Conservation (phyloP, 495 filamentous ascomycete species). For the Polyplosphaeria fusca region DNA sequence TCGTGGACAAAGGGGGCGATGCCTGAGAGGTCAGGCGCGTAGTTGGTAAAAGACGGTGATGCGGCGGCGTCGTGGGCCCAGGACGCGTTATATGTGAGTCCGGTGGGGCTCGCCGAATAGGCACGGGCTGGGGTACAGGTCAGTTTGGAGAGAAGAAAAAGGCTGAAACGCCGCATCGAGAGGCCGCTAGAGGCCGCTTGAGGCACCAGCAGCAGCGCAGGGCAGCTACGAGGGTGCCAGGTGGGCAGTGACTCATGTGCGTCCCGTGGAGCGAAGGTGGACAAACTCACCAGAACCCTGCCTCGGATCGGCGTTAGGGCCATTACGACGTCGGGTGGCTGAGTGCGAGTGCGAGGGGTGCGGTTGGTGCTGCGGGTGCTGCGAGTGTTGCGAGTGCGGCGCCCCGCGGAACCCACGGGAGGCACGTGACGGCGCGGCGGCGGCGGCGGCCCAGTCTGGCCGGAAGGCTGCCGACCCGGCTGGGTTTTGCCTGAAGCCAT, state of each 20-base stretch:
- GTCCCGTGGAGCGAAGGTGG: background rate
- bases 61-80: constrained; percentile 4
- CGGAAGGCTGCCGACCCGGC: too few relatives aligned
- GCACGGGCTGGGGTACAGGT: background rate
- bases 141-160: too few relatives aligned
- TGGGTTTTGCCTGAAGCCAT: background rate
- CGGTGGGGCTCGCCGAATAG: constrained; percentile 5
- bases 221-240: too few relatives aligned
- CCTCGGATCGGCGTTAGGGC: background rate
- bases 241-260: background rate
- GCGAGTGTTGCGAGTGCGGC: too few relatives aligned
- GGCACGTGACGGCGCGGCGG: too few relatives aligned
- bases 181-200: constrained; percentile 1
- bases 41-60: constrained; percentile 1
- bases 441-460: too few relatives aligned
- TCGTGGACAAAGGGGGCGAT: constrained; percentile 29
- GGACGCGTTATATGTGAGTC: constrained; percentile 14
- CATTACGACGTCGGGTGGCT: too few relatives aligned
- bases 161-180: constrained; percentile 24
- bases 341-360: too few relatives aligned
- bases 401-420: background rate
- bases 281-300: background rate
- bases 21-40: constrained; percentile 21
- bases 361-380: too few relatives aligned
- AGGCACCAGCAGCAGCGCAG: too few relatives aligned